Percentiles rank a stretch among this genome's conserved stretches.
phyloP scores from a whole-genome alignment of 1,284 basidiomycete genomes.

The Salmacisia buchloeana region DNA sequence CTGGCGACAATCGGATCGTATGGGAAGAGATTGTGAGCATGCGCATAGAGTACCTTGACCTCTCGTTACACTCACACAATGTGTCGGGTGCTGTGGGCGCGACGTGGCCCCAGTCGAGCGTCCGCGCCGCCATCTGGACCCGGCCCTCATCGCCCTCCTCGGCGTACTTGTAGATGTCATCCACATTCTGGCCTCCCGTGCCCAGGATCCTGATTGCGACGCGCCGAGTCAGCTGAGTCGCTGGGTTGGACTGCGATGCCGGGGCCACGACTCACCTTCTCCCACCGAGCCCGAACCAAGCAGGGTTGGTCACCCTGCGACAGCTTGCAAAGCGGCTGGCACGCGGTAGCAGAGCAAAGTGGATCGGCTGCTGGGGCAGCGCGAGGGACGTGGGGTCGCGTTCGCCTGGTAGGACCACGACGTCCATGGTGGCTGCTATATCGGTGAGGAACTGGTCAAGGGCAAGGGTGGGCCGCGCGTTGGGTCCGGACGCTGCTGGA shows the following conservation, averaged over 20 bases:
- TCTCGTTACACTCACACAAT: constrained; percentile 58
- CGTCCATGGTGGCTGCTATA: constrained; percentile 56
- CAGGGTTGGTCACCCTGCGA: constrained; percentile 79
- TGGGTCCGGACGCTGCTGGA: background rate
- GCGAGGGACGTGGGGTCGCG: constrained; percentile 80
- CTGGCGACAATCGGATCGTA: constrained; percentile 33
- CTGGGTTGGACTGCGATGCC: background rate
- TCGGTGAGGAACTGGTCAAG: constrained; percentile 71
- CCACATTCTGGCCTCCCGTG: constrained; percentile 83
- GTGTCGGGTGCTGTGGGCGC: constrained; percentile 98
- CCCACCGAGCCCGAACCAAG: constrained; percentile 64
- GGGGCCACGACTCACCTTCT: constrained; percentile 35
- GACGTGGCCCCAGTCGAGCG: constrained; percentile 87
- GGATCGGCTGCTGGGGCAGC: constrained; percentile 88
- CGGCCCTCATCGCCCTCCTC: constrained; percentile 41
- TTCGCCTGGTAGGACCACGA: constrained; percentile 71
- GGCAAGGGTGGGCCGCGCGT: constrained; percentile 50
- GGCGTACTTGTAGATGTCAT: constrained; percentile 93
- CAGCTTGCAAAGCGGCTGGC: constrained; percentile 60
- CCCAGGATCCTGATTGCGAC: constrained; percentile 60
- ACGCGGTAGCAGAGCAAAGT: constrained; percentile 79
- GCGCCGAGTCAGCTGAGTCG: background rate
- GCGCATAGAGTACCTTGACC: background rate
- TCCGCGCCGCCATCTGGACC: constrained; percentile 69
- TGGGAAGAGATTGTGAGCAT: background rate